Evolutionary conservation across 257 asterid species (phyloP).

Genomic region (Solanum boliviense): DNA sequence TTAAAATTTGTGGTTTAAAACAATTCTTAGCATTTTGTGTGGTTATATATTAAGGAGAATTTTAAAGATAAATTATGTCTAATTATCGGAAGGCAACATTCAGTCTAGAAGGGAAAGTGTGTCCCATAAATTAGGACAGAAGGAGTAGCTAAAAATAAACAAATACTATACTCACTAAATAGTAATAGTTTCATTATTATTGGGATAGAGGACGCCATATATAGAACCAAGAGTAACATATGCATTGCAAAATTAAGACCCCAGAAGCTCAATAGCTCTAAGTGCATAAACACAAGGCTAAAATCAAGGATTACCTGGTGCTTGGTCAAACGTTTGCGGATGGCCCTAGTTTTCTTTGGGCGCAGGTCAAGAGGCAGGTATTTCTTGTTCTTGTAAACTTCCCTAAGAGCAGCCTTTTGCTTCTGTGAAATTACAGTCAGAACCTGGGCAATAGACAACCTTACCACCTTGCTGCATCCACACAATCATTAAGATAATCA

Average conservation of each 20-base stretch:
- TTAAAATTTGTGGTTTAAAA: background rate
- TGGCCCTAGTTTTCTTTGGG: constrained; percentile 62
- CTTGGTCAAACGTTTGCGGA: constrained; percentile 59
- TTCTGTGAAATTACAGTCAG: constrained; percentile 57
- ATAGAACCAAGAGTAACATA: background rate
- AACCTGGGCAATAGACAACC: constrained; percentile 56
- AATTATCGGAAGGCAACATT: background rate
- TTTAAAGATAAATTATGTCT: background rate
- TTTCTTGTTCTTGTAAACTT: constrained; percentile 51
- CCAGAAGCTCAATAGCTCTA: background rate
- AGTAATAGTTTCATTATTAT: background rate
- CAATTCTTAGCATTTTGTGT: background rate
- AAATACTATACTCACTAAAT: background rate
- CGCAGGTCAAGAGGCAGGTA: constrained; percentile 64
- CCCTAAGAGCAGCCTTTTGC: constrained; percentile 45
- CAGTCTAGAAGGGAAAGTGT: background rate
- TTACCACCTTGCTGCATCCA: constrained; percentile 40
- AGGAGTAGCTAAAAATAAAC: background rate
- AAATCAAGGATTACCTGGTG: constrained; percentile 36
- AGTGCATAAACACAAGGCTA: background rate
- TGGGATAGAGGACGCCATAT: too few relatives aligned
- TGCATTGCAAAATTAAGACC: background rate
- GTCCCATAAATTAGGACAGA: background rate
- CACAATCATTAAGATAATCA: background rate
- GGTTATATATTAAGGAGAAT: background rate